Base-by-base conservation (phyloP, 805 yeast genomes). In the Saturnispora dispora region DNA sequence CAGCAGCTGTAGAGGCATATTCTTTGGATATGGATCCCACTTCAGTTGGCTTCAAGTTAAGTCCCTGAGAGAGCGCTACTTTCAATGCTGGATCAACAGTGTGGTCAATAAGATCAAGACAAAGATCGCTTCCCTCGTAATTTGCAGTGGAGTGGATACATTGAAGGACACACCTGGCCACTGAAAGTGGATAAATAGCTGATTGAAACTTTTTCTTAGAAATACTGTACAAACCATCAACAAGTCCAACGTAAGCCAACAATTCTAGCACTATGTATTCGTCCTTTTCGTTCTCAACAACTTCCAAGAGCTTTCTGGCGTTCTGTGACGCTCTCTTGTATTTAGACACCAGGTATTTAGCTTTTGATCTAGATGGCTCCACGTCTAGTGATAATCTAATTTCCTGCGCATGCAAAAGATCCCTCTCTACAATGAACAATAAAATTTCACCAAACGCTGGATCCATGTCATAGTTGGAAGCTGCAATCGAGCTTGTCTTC, bases 381-480 rank as follows among this genome's bases (percentile, higher is more conserved):
- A 79, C 73, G 54, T 79, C 87, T 54, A 79, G 65, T 46, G 75
- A 65, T 10, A 76, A 67, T 53, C 78, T 77, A 49, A 81, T 72
- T 64, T 84, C 89, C 63, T 80, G 74, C 1, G 90, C 84, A 58
- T 75, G 78, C 30, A 88, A 72, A 62, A 82, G 70, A 58, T 88
- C 86, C 62, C 96, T 77, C 66, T 93, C 98, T 1, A 85, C 81
- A n/a, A 76, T 75, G 52, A 80, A 71, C 23, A 89, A 69, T n/a
- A 80, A 65, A 25, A 88, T 67, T 39, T 74, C 71, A 33, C 83
- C 91, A 61, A 69, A 79, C 54, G 75, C 69, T 11, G 66, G 63
- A 58, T 86, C 79, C 20, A 64, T 55, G 4, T 67, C 73, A 56
- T 82, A 82, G 52, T 79, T 76, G 7, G 72, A 80, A 0, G 67